Base-by-base conservation (phyloP, 176 grass and related monocot species). In the Otatea glauca region DNA sequence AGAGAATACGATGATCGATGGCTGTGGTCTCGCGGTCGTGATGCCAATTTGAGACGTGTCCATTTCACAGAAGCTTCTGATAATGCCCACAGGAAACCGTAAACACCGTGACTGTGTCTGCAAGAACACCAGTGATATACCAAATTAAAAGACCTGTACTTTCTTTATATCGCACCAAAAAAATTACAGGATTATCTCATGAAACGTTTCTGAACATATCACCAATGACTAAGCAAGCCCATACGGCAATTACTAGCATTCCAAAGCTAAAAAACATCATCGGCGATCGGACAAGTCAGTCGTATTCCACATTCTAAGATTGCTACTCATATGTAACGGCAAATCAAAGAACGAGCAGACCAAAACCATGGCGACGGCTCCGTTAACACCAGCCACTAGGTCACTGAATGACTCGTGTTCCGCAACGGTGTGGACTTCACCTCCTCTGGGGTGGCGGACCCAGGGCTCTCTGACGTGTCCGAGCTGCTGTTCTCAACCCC, bases 381-480 rank as follows among this genome's bases (percentile, higher is more conserved):
- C n/a, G 18, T 75, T 38, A 63, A 16, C 54, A 35, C 32, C 5
- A 0, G 15, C 17, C 6, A 27, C 53, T 92, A 99, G 38, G 93
- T 83, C 13, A 89, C 88, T 0, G 79, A 94, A 12, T 56, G 84
- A 70, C 90, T 88, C 37, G 71, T 96, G 79, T 89, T 92, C 75
- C 90, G 72, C 5, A 90, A 96, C 4, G 79, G 92, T 2, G 76
- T 94, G 1, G 97, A 94, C 71, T 92, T 92, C 17, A 75, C 84
- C 61, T 96, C 96, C 47, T 96, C 97, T 0, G 76, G 92, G 75
- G 92, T 94, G 12, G 69, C 43, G 17, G 93, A 99, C 2, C 92
- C 93, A 0, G 90, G 97, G 77, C 97, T 99, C 66, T 92, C 93
- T 5, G 93, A 92, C 14, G 94, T 88, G 75, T 99, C 93, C 0